Percentiles rank a stretch among this genome's conserved stretches.
These are phyloP conservation scores for Ulmus americana DNA, from an alignment of 331 rosid genomes.

Conservation along the genomic window DNA sequence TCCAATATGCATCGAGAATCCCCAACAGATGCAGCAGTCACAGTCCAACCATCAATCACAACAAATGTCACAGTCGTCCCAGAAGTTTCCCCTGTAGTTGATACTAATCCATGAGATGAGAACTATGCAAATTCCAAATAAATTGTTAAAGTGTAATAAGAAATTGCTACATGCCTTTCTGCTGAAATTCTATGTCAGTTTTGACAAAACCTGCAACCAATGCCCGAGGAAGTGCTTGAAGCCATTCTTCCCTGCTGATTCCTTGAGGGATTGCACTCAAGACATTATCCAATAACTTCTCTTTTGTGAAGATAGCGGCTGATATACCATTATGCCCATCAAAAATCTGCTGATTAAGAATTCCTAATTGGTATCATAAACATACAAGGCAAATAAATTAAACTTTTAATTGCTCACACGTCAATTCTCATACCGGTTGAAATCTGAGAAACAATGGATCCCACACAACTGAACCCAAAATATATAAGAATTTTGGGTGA, in stretches of 20 bases:
- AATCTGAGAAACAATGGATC: slow-evolving; percentile 11
- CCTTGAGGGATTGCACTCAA: slow-evolving; percentile 93
- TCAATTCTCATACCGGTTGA: not conserved
- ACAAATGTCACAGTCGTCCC: slow-evolving; percentile 99
- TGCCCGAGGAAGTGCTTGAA: slow-evolving; percentile 93
- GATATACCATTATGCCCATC: slow-evolving; percentile 98
- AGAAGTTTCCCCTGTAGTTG: slow-evolving; percentile 82
- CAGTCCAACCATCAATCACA: slow-evolving; percentile 89
- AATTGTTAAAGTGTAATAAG: not conserved
- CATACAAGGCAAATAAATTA: slow-evolving; percentile 15
- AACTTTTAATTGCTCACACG: slow-evolving; percentile 12
- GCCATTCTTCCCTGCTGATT: slow-evolving; percentile 84
- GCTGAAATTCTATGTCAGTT: slow-evolving; percentile 96
- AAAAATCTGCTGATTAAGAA: slow-evolving; percentile 65
- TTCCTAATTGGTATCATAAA: slow-evolving; percentile 34
- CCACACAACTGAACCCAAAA: slow-evolving; percentile 16
- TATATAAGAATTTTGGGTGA: slow-evolving; percentile 5
- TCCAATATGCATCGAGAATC: slow-evolving; percentile 97
- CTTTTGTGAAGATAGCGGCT: slow-evolving; percentile 88
- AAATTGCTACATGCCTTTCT: slow-evolving; percentile 51
- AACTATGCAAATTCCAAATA: slow-evolving; percentile 5
- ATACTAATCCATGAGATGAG: slow-evolving; percentile 21
- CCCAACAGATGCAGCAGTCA: slow-evolving; percentile 97
- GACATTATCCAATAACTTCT: slow-evolving; percentile 66
- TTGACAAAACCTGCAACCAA: slow-evolving; percentile 94